Base-by-base conservation (phyloP, 768 basidiomycete genomes). In the Kwoniella sp. region DNA sequence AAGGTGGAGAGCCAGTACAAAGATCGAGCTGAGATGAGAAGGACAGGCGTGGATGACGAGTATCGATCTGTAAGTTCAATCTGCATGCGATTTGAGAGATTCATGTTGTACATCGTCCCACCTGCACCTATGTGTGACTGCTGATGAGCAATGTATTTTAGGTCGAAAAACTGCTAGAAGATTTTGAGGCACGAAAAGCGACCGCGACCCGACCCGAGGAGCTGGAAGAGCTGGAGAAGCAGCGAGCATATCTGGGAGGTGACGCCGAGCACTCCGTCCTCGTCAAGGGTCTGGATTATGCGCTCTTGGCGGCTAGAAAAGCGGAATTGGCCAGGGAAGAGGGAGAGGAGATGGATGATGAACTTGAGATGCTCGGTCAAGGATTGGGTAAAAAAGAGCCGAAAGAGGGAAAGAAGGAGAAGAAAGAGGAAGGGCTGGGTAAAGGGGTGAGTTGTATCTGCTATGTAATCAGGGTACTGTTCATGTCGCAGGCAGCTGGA, bases 181-280 rank as follows among this genome's bases (percentile, higher is more conserved):
- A 91, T 64, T 93, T 93, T 63, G 88, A 93, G 79, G 85, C 83
- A 68, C 84, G 83, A 40, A 83, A 83, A 56, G 85, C 83, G n/a
- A 71, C 60, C n/a, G 82, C 83, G n/a, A 46, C 12, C 13, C 10
- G 8, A n/a, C 50, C 44, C 29, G 60, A 56, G 19, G 49, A 58
- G 19, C 49, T 61, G 66, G 47, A 55, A n/a, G 67, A 90, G 88
- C 82, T 91, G 19, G 90, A 90, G 58, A 84, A 86, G 58, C 85
- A 91, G 73, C 83, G 92, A 36, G 83, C 83, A 60, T 90, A 90
- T 60, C 85, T 92, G 5, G 91, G 91, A 19, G 90, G 91, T 37
- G 91, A 95, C 77, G 86, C 87, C 46, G 85, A 89, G 62, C 92
- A 94, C 76, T 87, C 90, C 12, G 85, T 93, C 60, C 85, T 93